Conservation (phyloP, 2,329 filamentous ascomycete genomes). For the Verticillium albo-atrum region DNA sequence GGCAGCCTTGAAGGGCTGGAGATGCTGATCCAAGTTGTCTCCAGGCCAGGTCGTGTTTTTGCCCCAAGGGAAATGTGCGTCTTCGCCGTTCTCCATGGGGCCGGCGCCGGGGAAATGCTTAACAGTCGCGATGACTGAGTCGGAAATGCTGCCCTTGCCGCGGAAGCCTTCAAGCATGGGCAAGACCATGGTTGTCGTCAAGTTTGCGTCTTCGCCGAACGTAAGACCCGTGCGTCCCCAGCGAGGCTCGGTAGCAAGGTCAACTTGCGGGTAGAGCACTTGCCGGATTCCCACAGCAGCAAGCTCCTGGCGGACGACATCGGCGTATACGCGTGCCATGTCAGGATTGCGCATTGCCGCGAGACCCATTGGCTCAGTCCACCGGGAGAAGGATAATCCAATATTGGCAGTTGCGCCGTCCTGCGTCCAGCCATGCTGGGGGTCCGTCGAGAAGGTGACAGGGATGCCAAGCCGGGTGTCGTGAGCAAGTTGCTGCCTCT, state of each 20-base stretch:
- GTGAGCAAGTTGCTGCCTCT: background rate
- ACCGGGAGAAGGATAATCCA: background rate
- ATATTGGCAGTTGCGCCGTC: background rate
- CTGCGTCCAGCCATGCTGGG: background rate
- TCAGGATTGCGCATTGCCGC: background rate
- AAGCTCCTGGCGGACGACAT: background rate
- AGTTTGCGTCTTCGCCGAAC: background rate
- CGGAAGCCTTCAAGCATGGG: background rate
- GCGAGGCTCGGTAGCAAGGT: background rate
- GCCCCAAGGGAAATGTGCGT: background rate
- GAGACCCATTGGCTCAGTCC: conserved; percentile 1
- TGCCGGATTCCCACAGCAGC: conserved; percentile 1
- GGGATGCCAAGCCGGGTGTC: background rate
- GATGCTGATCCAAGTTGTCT: background rate
- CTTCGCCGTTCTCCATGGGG: background rate
- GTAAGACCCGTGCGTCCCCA: background rate
- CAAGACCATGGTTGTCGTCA: background rate
- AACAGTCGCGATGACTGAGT: background rate
- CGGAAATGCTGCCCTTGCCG: background rate
- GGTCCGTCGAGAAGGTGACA: background rate
- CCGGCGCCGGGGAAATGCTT: conserved; percentile 1
- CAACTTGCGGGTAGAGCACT: background rate
- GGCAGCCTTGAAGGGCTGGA: background rate
- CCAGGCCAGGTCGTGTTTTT: background rate
- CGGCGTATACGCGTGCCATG: background rate